Percentiles rank a stretch among this genome's conserved stretches.
phyloP scores from a whole-genome alignment of 2,329 filamentous ascomycete genomes.

The Aspergillus melleus region DNA sequence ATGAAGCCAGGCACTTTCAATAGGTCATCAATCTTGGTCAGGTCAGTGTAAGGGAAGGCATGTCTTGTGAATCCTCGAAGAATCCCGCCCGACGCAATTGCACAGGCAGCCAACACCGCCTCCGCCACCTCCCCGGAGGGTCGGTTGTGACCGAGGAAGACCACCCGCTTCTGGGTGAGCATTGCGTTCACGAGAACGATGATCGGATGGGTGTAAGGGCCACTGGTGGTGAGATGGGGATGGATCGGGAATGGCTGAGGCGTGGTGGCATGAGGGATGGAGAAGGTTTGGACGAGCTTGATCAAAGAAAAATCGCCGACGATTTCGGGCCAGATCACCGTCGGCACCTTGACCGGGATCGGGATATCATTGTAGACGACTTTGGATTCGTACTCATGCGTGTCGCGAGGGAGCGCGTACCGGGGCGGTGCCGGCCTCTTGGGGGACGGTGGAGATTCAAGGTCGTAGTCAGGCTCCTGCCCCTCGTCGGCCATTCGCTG shows the following conservation, averaged over 20 bases:
- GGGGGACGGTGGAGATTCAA: conserved; percentile 43
- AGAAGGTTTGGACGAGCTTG: conserved; percentile 95
- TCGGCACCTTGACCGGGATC: conserved; percentile 94
- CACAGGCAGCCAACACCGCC: conserved; percentile 95
- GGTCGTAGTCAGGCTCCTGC: conserved; percentile 24
- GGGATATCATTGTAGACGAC: conserved; percentile 96
- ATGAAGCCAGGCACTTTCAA: conserved; percentile 97
- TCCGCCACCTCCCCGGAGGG: conserved; percentile 95
- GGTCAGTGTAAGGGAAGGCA: conserved; percentile 95
- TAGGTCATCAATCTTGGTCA: conserved; percentile 96
- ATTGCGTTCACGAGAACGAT: conserved; percentile 93
- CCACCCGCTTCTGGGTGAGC: conserved; percentile 91
- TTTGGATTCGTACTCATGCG: conserved; percentile 94
- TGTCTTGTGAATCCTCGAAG: conserved; percentile 91
- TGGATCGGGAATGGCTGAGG: conserved; percentile 84
- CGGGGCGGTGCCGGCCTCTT: conserved; percentile 60
- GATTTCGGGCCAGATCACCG: conserved; percentile 89
- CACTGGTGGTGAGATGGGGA: conserved; percentile 89
- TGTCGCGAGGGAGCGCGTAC: conserved; percentile 84
- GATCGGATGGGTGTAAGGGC: conserved; percentile 85
- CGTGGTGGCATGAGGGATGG: conserved; percentile 74
- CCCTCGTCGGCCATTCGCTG: conserved; percentile 71
- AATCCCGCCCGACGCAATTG: conserved; percentile 87
- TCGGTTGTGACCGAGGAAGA: conserved; percentile 93
- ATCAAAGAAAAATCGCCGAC: conserved; percentile 97